Percentiles rank a stretch among this genome's conserved stretches.
Evolutionary conservation across 1,139 yeast genomes (phyloP).

Genomic region (Blastobotrys petasosporus): DNA sequence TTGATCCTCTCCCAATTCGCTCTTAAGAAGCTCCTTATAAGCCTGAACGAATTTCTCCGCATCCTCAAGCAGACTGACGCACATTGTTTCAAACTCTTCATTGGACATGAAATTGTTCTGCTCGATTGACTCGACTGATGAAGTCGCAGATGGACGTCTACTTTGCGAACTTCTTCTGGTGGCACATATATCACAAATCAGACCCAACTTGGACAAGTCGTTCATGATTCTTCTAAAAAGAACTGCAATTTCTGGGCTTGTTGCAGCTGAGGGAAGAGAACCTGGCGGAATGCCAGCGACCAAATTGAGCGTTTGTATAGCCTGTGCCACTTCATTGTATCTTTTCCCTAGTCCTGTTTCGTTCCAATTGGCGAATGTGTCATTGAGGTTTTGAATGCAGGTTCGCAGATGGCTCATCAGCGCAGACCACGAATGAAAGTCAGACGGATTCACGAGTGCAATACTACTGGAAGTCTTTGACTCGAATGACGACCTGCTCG

Average conservation of each 20-base stretch:
- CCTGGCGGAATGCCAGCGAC: constrained; percentile 30
- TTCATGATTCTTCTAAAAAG: constrained; percentile 25
- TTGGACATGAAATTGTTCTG: not conserved
- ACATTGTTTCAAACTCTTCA: constrained; percentile 14
- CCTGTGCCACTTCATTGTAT: constrained; percentile 21
- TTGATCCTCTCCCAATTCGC: not conserved
- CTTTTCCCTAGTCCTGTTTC: constrained; percentile 14
- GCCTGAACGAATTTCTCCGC: constrained; percentile 11
- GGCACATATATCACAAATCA: constrained; percentile 20
- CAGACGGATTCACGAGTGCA: constrained; percentile 11
- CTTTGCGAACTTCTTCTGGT: constrained; percentile 12
- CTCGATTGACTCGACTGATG: not conserved
- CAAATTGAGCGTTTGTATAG: constrained; percentile 23
- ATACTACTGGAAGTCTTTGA: constrained; percentile 12
- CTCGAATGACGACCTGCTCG: constrained; percentile 13
- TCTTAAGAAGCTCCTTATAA: constrained; percentile 9
- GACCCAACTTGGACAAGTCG: constrained; percentile 22
- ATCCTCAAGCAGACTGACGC: constrained; percentile 7
- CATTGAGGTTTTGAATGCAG: constrained; percentile 12
- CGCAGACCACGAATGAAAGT: constrained; percentile 18
- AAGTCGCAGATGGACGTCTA: constrained; percentile 12
- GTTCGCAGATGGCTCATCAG: constrained; percentile 14
- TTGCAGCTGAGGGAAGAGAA: constrained; percentile 22
- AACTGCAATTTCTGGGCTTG: constrained; percentile 22
- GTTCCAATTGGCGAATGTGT: constrained; percentile 15